These are phyloP conservation scores for Urostyla sp. DNA, from an alignment of 73 alveolate genomes.

Conservation along the genomic window DNA sequence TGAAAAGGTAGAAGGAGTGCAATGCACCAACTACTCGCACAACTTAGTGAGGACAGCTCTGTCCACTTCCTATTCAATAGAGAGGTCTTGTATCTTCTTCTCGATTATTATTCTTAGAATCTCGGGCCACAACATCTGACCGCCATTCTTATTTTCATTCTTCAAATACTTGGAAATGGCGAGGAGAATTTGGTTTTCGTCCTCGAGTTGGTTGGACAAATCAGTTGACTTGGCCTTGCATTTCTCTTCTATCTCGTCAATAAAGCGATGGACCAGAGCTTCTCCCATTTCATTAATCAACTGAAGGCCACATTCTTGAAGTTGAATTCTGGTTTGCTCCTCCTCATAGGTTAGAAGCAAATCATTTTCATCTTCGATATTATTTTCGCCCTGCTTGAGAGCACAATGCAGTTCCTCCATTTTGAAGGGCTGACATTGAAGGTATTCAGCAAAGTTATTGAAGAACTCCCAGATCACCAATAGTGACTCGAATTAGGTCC, in stretches of 20 bases:
- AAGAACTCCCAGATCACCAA: conserved; percentile 69
- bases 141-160: background rate
- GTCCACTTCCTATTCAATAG: too few relatives aligned
- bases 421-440: conserved; percentile 41
- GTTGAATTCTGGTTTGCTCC: too few relatives aligned
- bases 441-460: conserved; percentile 50
- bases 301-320: too few relatives aligned
- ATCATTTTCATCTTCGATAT: too few relatives aligned
- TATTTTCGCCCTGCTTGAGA: too few relatives aligned
- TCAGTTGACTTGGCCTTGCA: background rate
- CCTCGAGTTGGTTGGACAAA: background rate
- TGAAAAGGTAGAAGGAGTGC: conserved; percentile 51
- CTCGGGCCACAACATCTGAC: too few relatives aligned
- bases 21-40: conserved; percentile 39
- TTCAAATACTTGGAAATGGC: background rate
- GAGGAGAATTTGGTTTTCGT: background rate
- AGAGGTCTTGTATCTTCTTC: background rate
- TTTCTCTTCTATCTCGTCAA: too few relatives aligned
- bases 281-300: too few relatives aligned
- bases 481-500: conserved; percentile 48
- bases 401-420: conserved; percentile 64
- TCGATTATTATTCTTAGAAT: background rate
- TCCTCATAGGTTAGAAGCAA: too few relatives aligned
- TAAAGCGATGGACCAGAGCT: too few relatives aligned
- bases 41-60: background rate